Evolutionary conservation across 306 rosid genomes (phyloP), one percentile per base, ranked within the genome.

Genomic region (Pyrus communis): DNA sequence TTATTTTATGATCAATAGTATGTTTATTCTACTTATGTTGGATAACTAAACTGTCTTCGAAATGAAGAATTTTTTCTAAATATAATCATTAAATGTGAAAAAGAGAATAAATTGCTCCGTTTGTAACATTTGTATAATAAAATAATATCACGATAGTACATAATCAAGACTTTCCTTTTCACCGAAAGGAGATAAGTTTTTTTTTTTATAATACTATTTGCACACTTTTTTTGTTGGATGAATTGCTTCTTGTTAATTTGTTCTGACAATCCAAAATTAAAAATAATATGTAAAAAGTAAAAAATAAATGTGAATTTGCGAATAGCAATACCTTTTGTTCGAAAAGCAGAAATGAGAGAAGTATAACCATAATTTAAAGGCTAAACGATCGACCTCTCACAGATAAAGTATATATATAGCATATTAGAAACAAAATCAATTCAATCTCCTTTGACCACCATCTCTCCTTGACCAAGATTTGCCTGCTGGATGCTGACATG

Each of bases 401-500:
- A 14, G 21, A 49, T 49, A 49, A 49, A 49, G 21, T 15, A 15
- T 49, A 49, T 15, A 49, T 14, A 25, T 25, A 25, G 15, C 19
- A 15, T 49, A 49, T 49, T 49, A 15, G 18, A 70, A 71, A 4
- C 61, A 51, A n/a, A 68, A 80, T 70, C 52, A 69, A 57, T 69
- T 60, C 33, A 23, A 38, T 40, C 46, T 62, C 71, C 71, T 75
- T 75, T 80, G 79, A 80, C 76, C 76, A 74, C 42, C 75, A 51
- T 49, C 21, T 27, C 35, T 27, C 19, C 35, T 5, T 23, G 14
- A 27, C 33, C 19, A 15, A 18, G 18, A 49, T 49, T 15, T 49
- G 55, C 55, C 55, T 45, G 51, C 51, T 45, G 17, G 51, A 12
- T 49, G 55, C 55, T 49, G 21, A 15, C 55, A 49, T 15, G 21